Evolutionary conservation across 2,329 filamentous ascomycete genomes (phyloP), one percentile per base, ranked within the genome.

Genomic region (Fusarium goolgardi): DNA sequence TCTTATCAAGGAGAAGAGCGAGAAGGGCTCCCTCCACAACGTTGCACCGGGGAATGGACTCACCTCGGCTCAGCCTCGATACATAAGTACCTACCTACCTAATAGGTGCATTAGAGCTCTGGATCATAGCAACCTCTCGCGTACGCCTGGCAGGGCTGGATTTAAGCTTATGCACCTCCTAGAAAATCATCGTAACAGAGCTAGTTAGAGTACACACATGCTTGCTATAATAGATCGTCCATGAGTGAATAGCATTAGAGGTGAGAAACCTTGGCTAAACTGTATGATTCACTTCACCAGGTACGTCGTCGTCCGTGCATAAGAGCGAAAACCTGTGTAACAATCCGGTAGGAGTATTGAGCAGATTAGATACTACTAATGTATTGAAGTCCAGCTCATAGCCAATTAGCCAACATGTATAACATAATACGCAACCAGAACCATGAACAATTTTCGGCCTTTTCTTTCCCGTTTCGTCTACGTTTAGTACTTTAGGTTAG

Each of bases 1-100:
- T 67, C 84, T 5, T 87, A 88, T 73, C 80, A 87, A 15, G 73
- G 88, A 90, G 66, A 87, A 81, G 69, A 72, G 77, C 29, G 79
- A 81, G 69, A n/a, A 80, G n/a, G 79, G 78, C 75, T 63, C 72
- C 78, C 11, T 83, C 23, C 82, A 81, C 68, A 77, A 80, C 43
- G 76, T 76, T 49, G 81, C 79, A 6, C 27, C 43, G 6, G 27
- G 27, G 43, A 13, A 31, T 45, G 25, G 43, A 31, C 43, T 45
- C 43, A 45, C 12, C 8, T 20, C 27, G 25, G 25, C 43, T 45
- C 43, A 45, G 43, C 43, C 43, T 43, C 40, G 9, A 41, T 15
- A 25, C 23, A 18, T 34, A 37, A 11, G 46, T 39, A 47, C 20
- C 45, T 47, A 20, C 32, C 18, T 34, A 37, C 32, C 23, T 34